A percentile compares a stretch with the other conserved stretches of the same genome.
Evolutionary conservation across 1,284 basidiomycete species (phyloP).

Genomic region (Leccinum angustisporum): DNA sequence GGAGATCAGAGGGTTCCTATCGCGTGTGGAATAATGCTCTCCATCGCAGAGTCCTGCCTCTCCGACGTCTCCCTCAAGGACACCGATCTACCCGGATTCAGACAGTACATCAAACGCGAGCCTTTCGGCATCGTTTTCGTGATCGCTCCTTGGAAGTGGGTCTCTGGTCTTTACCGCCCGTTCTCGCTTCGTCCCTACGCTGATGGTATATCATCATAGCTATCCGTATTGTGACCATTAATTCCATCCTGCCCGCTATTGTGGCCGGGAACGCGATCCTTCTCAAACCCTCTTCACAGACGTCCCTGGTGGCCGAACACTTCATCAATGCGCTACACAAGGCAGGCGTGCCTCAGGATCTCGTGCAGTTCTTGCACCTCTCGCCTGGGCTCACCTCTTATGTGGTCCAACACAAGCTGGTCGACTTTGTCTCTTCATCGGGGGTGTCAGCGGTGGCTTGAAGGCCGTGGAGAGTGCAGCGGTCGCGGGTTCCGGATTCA

Average conservation of each 20-base stretch:
- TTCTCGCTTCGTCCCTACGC: background rate
- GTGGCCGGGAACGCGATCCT: slow-evolving; percentile 88
- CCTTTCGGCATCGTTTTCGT: slow-evolving; percentile 89
- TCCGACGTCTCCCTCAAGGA: slow-evolving; percentile 74
- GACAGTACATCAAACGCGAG: slow-evolving; percentile 76
- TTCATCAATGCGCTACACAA: slow-evolving; percentile 66
- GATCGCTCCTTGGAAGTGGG: slow-evolving; percentile 89
- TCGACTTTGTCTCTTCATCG: slow-evolving; percentile 90
- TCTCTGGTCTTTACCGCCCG: background rate
- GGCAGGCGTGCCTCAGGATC: slow-evolving; percentile 77
- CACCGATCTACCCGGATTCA: slow-evolving; percentile 81
- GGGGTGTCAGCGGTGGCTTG: slow-evolving; percentile 69
- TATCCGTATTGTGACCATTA: slow-evolving; percentile 86
- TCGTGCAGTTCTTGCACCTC: slow-evolving; percentile 82
- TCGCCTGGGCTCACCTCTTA: slow-evolving; percentile 63
- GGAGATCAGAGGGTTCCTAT: slow-evolving; percentile 84
- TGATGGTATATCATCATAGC: background rate
- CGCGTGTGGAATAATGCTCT: slow-evolving; percentile 84
- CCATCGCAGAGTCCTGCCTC: slow-evolving; percentile 77
- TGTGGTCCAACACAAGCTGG: slow-evolving; percentile 64
- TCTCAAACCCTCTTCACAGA: slow-evolving; percentile 94
- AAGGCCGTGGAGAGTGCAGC: slow-evolving; percentile 64
- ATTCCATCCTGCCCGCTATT: slow-evolving; percentile 87
- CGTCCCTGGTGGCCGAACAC: slow-evolving; percentile 84
- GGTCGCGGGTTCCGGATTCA: slow-evolving; percentile 67